Evolutionary conservation across 2,329 filamentous ascomycete species (phyloP), one percentile per base, ranked within the genome.

Genomic region (Monosporascus ibericus): DNA sequence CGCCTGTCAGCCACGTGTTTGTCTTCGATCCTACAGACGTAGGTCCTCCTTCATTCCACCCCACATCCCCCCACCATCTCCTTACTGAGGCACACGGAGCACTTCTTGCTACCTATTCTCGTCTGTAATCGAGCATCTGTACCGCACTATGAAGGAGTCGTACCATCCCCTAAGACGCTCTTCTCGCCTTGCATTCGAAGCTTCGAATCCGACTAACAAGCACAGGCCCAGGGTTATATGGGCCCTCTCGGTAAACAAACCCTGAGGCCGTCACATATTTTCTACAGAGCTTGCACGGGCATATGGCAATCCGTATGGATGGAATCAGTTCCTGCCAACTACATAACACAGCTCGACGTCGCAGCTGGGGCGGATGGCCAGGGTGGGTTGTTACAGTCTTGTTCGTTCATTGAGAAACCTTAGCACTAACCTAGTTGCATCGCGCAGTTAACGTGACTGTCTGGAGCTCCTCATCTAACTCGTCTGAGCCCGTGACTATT

Each of bases 271-370:
- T 76, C 73, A 11, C 80, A 84, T 59, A 89, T 89, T 54, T 89
- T 86, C 65, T 89, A 89, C 64, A 82, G 82, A 0, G 82, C 86
- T 0, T 89, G 85, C 63, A 85, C 82, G 36, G 86, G 86, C 5
- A 88, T 90, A 57, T 90, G 86, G 86, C 86, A 88, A 63, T 78
- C 77, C 18, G 86, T 89, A 0, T 90, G 86, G 86, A 70, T 90
- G 2, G 82, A 87, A 63, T 74, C 79, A n/a, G 82, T 78, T 0
- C 81, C 85, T 0, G 56, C 68, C 0, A 75, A 79, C 48, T 72
- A 84, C 58, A 78, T 88, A 51, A 78, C 77, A 0, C 72, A 78
- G 40, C 68, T 88, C 2, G 80, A 87, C 55, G 61, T 88, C 17
- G 67, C 74, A 25, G 85, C 83, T 0, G 76, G 75, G 56, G 79